Percentiles rank a stretch among this genome's conserved stretches.
These are phyloP conservation scores for Actinidia chinensis DNA, from an alignment of 179 eudicot genomes.

Conservation along the genomic window DNA sequence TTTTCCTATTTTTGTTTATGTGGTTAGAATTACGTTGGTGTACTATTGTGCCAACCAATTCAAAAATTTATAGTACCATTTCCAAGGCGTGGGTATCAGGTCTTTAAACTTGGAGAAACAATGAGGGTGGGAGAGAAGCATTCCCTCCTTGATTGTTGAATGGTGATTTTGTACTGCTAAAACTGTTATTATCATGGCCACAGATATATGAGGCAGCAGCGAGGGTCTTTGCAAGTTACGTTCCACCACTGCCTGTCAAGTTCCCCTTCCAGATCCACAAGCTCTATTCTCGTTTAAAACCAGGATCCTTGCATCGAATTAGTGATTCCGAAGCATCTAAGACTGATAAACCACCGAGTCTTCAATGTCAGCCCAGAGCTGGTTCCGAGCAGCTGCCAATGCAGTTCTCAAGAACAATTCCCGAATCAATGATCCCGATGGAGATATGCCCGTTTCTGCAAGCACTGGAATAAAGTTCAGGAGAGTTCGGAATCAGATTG, in stretches of 20 bases:
- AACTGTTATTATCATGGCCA: too few relatives aligned
- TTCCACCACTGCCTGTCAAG: slow-evolving; percentile 42
- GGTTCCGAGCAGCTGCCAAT: slow-evolving; percentile 44
- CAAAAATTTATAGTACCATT: slow-evolving; percentile 73
- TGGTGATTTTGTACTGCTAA: too few relatives aligned
- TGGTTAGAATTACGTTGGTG: too few relatives aligned
- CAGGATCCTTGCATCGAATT: slow-evolving; percentile 34
- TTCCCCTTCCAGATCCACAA: slow-evolving; percentile 62
- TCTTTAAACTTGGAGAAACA: slow-evolving; percentile 74
- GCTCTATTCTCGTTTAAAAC: slow-evolving; percentile 47
- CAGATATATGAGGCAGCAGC: slow-evolving; percentile 59
- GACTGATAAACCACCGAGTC: slow-evolving; percentile 38
- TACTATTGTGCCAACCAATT: too few relatives aligned
- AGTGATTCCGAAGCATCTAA: slow-evolving; percentile 24
- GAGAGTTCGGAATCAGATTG: slow-evolving; percentile 21
- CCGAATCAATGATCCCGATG: slow-evolving; percentile 22
- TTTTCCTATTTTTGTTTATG: too few relatives aligned
- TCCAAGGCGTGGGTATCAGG: slow-evolving; percentile 92
- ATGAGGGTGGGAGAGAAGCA: slow-evolving; percentile 41
- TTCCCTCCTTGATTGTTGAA: background rate
- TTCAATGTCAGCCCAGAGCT: slow-evolving; percentile 55
- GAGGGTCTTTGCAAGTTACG: slow-evolving; percentile 45
- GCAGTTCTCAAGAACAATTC: slow-evolving; percentile 36
- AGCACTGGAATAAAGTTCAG: slow-evolving; percentile 41
- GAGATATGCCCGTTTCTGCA: slow-evolving; percentile 40